phyloP scores from a whole-genome alignment of 129 eudicot species.

The Lonicera japonica region DNA sequence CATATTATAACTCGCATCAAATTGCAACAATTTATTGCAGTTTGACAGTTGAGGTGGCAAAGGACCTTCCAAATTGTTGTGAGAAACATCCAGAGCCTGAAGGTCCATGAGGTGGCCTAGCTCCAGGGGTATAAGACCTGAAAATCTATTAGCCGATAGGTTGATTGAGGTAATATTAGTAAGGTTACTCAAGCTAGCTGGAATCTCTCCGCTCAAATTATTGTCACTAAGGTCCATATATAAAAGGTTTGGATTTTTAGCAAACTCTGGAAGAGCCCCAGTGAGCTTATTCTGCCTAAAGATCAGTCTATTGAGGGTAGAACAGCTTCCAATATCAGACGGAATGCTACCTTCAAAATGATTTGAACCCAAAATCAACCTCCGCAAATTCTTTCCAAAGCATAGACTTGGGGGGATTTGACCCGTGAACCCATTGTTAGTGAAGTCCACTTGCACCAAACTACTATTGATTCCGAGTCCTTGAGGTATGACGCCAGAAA shows the following conservation, averaged over 20 bases:
- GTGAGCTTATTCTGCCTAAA: slow-evolving; percentile 54
- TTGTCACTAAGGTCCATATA: slow-evolving; percentile 59
- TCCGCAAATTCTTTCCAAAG: slow-evolving; percentile 45
- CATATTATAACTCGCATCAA: slow-evolving; percentile 53
- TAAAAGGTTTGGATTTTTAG: slow-evolving; percentile 28
- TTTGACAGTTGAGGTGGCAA: slow-evolving; percentile 51
- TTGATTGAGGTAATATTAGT: slow-evolving; percentile 38
- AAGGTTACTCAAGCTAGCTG: slow-evolving; percentile 48
- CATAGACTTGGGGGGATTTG: slow-evolving; percentile 71
- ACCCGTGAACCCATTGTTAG: slow-evolving; percentile 64
- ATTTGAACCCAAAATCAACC: slow-evolving; percentile 57
- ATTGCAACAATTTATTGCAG: slow-evolving; percentile 40
- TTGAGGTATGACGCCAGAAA: slow-evolving; percentile 72
- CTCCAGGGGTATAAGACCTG: slow-evolving; percentile 49
- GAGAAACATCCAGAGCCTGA: slow-evolving; percentile 50
- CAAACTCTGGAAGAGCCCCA: slow-evolving; percentile 66
- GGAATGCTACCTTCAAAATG: slow-evolving; percentile 56
- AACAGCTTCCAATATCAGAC: slow-evolving; percentile 61
- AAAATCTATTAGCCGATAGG: slow-evolving; percentile 49
- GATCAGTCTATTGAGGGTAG: slow-evolving; percentile 56
- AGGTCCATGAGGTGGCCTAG: slow-evolving; percentile 54
- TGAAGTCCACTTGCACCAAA: slow-evolving; percentile 55
- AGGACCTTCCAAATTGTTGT: slow-evolving; percentile 53
- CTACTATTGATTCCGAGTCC: slow-evolving; percentile 66
- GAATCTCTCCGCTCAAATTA: slow-evolving; percentile 45